Percentiles rank a stretch among this genome's conserved stretches.
These are phyloP conservation scores for Arthrocladium fulminans DNA, from an alignment of 2,329 filamentous ascomycete genomes.

Conservation along the genomic window DNA sequence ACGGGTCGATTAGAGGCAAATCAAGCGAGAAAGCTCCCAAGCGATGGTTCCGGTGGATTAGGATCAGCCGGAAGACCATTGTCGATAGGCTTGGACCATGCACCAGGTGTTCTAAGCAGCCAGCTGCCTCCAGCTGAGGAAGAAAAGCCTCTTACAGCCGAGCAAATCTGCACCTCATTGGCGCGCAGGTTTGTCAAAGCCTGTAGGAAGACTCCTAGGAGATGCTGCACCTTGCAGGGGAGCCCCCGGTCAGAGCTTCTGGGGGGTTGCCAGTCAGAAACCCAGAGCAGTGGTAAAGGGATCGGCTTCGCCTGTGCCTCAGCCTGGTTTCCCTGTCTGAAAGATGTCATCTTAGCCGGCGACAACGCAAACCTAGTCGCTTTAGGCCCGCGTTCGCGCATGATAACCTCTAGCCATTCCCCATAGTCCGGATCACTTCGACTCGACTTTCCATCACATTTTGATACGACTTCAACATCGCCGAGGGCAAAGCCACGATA, in stretches of 20 bases:
- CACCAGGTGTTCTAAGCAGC: no score
- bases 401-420: constrained; percentile 6
- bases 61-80: background rate
- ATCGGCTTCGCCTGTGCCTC: constrained; percentile 6
- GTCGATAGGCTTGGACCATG: background rate
- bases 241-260: constrained; percentile 2
- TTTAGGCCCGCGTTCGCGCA: constrained; percentile 4
- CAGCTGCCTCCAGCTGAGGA: no score
- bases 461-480: no score
- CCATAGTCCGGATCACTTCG: constrained; percentile 7
- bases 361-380: background rate
- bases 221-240: constrained; percentile 2
- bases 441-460: constrained; percentile 10
- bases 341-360: background rate
- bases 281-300: constrained; percentile 6
- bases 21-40: background rate
- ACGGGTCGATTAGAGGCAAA: background rate
- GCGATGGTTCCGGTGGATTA: background rate
- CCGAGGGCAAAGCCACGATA: background rate
- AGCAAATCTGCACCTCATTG: background rate
- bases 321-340: background rate
- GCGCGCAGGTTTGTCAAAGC: background rate
- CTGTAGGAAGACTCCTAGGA: background rate
- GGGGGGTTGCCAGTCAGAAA: background rate
- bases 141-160: background rate